Evolutionary conservation across 163 green algal species (phyloP).

Genomic region (Prototheca cutis): DNA sequence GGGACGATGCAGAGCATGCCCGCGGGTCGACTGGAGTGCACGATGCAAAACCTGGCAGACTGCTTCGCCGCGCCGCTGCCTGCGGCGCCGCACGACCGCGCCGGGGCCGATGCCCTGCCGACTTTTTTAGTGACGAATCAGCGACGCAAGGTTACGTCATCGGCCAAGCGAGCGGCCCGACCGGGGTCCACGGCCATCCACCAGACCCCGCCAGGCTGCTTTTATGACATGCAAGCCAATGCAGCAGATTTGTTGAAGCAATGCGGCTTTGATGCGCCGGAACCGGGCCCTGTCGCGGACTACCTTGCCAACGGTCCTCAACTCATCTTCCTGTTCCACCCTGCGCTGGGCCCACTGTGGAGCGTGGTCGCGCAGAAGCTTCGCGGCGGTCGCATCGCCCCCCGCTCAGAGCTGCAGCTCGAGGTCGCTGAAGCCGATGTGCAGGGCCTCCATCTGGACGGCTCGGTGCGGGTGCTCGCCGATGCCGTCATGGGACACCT

Average conservation of each 20-base stretch:
- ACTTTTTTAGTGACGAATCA: slow-evolving; percentile 94
- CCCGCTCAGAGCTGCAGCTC: slow-evolving; percentile 73
- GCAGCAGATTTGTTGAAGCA: slow-evolving; percentile 57
- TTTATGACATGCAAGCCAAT: slow-evolving; percentile 90
- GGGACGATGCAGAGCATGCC: slow-evolving; percentile 19
- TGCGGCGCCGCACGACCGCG: slow-evolving; percentile 1
- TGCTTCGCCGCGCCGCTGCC: slow-evolving; percentile 34
- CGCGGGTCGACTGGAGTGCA: slow-evolving; percentile 91
- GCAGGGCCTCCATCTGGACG: slow-evolving; percentile 59
- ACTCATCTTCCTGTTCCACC: slow-evolving; percentile 90
- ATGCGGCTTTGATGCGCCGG: slow-evolving; percentile 57
- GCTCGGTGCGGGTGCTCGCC: slow-evolving; percentile 63
- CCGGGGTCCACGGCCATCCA: slow-evolving; percentile 59
- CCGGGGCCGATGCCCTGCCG: slow-evolving; percentile 37
- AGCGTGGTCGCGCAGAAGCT: slow-evolving; percentile 91
- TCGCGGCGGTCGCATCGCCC: slow-evolving; percentile 53
- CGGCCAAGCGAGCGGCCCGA: slow-evolving; percentile 79
- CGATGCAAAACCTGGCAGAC: slow-evolving; percentile 97
- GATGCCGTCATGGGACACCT: slow-evolving; percentile 50
- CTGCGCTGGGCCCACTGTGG: slow-evolving; percentile 89
- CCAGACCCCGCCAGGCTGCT: slow-evolving; percentile 94
- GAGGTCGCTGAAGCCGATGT: slow-evolving; percentile 78
- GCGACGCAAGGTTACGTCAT: slow-evolving; percentile 74
- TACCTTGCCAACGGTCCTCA: slow-evolving; percentile 64
- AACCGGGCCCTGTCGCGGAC: slow-evolving; percentile 31